phyloP scores from a whole-genome alignment of 2,329 filamentous ascomycete species.

The Thelonectria discophora region DNA sequence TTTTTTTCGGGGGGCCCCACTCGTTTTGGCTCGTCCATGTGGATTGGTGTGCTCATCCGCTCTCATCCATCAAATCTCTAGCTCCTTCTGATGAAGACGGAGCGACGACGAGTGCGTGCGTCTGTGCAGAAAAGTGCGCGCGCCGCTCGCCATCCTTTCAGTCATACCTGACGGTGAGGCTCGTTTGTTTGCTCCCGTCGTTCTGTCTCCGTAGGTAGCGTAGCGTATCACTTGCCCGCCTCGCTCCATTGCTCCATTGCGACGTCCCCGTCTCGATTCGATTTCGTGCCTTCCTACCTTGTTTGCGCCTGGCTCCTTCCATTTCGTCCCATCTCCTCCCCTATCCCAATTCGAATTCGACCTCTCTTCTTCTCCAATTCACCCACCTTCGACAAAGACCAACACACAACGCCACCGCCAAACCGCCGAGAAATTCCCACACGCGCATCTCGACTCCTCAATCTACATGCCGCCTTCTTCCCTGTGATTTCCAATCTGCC shows the following conservation, averaged over 20 bases:
- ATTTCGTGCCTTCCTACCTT: neutral
- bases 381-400: constrained; percentile 1
- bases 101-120: neutral
- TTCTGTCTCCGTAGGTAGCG: neutral
- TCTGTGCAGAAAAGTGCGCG: neutral
- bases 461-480: constrained; percentile 8
- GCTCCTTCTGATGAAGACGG: neutral
- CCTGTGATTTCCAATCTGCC: constrained; percentile 2
- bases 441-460: neutral
- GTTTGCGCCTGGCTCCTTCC: neutral
- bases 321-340: neutral
- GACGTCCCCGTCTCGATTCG: neutral
- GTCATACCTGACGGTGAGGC: neutral
- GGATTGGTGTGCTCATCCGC: neutral
- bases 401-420: constrained; percentile 6
- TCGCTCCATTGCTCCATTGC: neutral
- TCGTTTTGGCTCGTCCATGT: too few species aligned
- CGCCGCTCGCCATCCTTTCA: neutral
- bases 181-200: neutral
- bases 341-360: neutral
- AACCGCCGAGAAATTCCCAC: neutral
- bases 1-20: too few species aligned
- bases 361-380: neutral
- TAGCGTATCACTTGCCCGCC: neutral
- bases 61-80: neutral